phyloP scores from a whole-genome alignment of 2,329 filamentous ascomycete species.

The Colletotrichum spaethianum region DNA sequence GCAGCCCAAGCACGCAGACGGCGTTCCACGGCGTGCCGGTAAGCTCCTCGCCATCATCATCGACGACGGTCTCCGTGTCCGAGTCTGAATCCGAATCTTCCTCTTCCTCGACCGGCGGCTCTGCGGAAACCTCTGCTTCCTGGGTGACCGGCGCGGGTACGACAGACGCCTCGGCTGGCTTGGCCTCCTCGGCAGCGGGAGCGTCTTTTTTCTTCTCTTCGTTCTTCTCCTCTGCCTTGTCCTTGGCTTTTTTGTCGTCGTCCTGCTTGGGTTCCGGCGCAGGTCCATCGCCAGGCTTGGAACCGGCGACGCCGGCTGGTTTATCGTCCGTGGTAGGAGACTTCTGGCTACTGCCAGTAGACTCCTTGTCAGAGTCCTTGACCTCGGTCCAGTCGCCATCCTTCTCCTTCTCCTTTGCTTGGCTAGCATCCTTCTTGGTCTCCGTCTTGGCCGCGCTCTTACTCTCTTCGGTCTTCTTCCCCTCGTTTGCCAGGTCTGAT shows the following conservation, averaged over 20 bases:
- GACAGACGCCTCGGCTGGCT: not conserved
- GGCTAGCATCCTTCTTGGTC: conserved; percentile 37
- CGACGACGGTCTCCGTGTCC: conserved; percentile 9
- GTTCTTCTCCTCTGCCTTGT: conserved; percentile 1
- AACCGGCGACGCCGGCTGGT: not conserved
- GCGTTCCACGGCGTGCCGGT: conserved; percentile 55
- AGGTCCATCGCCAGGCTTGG: conserved; percentile 20
- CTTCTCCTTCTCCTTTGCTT: conserved; percentile 44
- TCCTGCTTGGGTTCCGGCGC: conserved; percentile 25
- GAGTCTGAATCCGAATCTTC: conserved; percentile 32
- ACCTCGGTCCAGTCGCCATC: conserved; percentile 23
- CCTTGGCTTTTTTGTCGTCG: conserved; percentile 15
- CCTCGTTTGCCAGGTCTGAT: conserved; percentile 34
- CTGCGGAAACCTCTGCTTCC: conserved; percentile 12
- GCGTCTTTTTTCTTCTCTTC: conserved; percentile 10
- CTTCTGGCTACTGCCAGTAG: conserved; percentile 17
- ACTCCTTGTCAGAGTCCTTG: conserved; percentile 32
- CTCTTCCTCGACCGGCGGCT: conserved; percentile 35
- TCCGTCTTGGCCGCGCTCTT: conserved; percentile 30
- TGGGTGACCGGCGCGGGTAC: not conserved
- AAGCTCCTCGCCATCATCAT: conserved; percentile 39
- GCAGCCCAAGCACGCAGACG: conserved; percentile 57
- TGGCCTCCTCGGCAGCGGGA: conserved; percentile 16
- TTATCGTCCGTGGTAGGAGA: not conserved
- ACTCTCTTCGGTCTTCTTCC: conserved; percentile 31